Conservation (phyloP, 1,284 basidiomycete species). For the Cutaneotrichosporon sp. region DNA sequence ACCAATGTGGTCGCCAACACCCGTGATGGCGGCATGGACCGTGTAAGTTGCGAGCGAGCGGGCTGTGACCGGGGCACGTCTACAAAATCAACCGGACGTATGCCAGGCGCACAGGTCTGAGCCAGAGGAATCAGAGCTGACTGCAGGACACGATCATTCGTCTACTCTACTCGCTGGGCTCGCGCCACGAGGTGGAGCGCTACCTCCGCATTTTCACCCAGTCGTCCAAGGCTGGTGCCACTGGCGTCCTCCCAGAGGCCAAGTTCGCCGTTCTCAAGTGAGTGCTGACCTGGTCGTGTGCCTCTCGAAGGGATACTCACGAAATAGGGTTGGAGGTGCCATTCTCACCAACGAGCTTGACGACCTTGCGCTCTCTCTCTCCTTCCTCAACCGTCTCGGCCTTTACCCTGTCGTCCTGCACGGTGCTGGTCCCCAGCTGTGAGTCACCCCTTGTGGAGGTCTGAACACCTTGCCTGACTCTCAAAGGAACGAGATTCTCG, state of each 20-base stretch:
- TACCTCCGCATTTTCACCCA: slow-evolving; percentile 94
- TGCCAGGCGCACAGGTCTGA: too few relatives aligned
- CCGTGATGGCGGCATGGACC: slow-evolving; percentile 47
- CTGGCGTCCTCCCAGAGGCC: slow-evolving; percentile 54
- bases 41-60: too few relatives aligned
- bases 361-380: slow-evolving; percentile 84
- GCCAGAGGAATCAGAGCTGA: too few relatives aligned
- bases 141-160: slow-evolving; percentile 83
- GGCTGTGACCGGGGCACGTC: too few relatives aligned
- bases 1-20: slow-evolving; percentile 25
- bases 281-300: slow-evolving; percentile 16
- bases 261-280: slow-evolving; percentile 88
- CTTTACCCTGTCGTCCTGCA: slow-evolving; percentile 91
- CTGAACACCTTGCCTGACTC: neutral
- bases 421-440: slow-evolving; percentile 86
- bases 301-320: neutral
- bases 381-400: slow-evolving; percentile 88
- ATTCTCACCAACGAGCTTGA: slow-evolving; percentile 79
- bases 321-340: slow-evolving; percentile 71
- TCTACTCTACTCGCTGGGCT: slow-evolving; percentile 88
- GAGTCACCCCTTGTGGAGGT: slow-evolving; percentile 10
- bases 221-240: slow-evolving; percentile 66
- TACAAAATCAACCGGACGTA: too few relatives aligned
- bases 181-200: slow-evolving; percentile 90
- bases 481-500: slow-evolving; percentile 71